Conservation (phyloP, 768 basidiomycete genomes). For the Hygrophorus pudorinus region DNA sequence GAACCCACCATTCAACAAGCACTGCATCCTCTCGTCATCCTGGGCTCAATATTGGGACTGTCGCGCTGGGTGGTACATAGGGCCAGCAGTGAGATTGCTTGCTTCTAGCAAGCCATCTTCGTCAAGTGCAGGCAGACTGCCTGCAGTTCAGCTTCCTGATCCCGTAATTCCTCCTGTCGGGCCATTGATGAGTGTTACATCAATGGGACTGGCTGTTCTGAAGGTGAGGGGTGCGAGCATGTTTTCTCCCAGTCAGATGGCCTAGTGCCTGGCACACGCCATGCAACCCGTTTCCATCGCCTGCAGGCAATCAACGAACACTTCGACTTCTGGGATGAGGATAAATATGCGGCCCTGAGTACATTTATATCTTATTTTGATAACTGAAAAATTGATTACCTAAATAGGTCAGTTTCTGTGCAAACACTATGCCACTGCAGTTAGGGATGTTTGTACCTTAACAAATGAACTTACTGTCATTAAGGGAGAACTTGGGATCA, state of each 20-base stretch:
- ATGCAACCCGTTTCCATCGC: constrained; percentile 9
- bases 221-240: constrained; percentile 14
- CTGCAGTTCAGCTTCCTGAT: too few species aligned
- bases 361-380: too few species aligned
- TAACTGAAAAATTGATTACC: too few species aligned
- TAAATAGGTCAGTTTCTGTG: neutral
- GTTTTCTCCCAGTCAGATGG: constrained; percentile 13
- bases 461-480: neutral
- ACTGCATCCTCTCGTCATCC: too few species aligned
- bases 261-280: constrained; percentile 10
- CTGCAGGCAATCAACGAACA: constrained; percentile 7
- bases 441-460: neutral
- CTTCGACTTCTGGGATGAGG: constrained; percentile 8
- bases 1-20: too few species aligned
- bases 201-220: constrained; percentile 13
- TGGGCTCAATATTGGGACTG: too few species aligned
- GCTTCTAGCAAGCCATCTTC: too few species aligned
- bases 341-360: constrained; percentile 5
- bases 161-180: too few species aligned
- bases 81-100: too few species aligned
- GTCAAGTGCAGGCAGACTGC: too few species aligned
- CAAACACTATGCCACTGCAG: neutral
- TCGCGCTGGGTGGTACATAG: too few species aligned
- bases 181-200: too few species aligned
- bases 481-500: neutral